Conservation (phyloP, 2,329 filamentous ascomycete species). For the Thelonectria blattea region DNA sequence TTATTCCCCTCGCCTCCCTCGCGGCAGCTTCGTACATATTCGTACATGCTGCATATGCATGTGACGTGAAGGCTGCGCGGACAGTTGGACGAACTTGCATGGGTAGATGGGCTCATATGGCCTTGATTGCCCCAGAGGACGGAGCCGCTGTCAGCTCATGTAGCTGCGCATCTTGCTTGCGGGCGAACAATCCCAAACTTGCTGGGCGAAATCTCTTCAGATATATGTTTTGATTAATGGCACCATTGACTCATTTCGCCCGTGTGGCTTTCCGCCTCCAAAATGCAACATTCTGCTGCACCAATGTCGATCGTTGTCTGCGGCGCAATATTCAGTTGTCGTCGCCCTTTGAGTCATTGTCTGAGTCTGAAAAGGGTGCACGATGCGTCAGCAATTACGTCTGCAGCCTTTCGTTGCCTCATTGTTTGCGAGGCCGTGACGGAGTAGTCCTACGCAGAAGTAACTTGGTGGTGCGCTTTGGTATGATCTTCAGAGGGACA, state of each 20-base stretch:
- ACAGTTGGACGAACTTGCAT: conserved; percentile 1
- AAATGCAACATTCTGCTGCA: conserved; percentile 9
- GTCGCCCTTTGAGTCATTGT: neutral
- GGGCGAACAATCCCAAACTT: neutral
- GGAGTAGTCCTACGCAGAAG: neutral
- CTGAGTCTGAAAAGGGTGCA: conserved; percentile 2
- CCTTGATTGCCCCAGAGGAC: conserved; percentile 1
- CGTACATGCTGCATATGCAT: conserved; percentile 10
- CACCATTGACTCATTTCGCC: conserved; percentile 1
- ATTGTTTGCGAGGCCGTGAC: conserved; percentile 7
- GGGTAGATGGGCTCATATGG: conserved; percentile 12
- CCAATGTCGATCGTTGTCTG: conserved; percentile 8
- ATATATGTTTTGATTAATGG: neutral
- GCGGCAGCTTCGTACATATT: neutral
- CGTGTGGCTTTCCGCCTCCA: neutral
- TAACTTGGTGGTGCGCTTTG: neutral
- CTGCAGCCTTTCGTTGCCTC: conserved; percentile 1
- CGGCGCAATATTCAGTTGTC: conserved; percentile 6
- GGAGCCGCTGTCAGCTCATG: conserved; percentile 13
- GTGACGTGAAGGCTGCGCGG: conserved; percentile 6
- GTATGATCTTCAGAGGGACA: neutral
- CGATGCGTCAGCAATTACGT: conserved; percentile 18
- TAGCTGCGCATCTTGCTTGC: neutral
- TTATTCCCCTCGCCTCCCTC: neutral
- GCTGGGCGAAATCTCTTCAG: neutral